A percentile compares a stretch with the other conserved stretches of the same genome.
These are phyloP conservation scores for Crassisporium funariophilum DNA, from an alignment of 768 basidiomycete species.

Conservation along the genomic window DNA sequence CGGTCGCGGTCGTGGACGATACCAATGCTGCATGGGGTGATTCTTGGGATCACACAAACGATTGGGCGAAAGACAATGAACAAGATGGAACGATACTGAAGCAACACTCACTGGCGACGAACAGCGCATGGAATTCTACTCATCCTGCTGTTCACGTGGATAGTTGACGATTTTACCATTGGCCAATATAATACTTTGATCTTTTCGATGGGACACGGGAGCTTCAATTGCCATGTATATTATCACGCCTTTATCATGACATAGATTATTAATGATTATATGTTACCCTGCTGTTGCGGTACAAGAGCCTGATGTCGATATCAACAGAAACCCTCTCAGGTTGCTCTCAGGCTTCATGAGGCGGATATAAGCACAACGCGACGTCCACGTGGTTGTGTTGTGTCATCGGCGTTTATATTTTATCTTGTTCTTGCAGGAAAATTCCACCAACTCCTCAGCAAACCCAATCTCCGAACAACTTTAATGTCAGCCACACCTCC, in stretches of 20 bases:
- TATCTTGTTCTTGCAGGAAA: constrained; percentile 13
- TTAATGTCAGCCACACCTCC: constrained; percentile 20
- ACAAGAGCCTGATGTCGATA: no score
- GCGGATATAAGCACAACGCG: no score
- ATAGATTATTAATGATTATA: no score
- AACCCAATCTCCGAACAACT: constrained; percentile 3
- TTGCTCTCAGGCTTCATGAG: no score
- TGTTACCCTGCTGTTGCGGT: no score
- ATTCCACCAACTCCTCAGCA: constrained; percentile 1
- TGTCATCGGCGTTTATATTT: no score
- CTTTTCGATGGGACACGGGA: constrained; percentile 1
- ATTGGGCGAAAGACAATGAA: constrained; percentile 49
- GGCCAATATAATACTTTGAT: neutral
- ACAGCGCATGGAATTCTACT: constrained; percentile 11
- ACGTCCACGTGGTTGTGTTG: no score
- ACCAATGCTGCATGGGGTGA: constrained; percentile 43
- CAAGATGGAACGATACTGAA: constrained; percentile 3
- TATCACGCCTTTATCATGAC: neutral
- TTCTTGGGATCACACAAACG: constrained; percentile 52
- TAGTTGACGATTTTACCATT: neutral
- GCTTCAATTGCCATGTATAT: neutral
- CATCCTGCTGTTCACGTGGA: neutral
- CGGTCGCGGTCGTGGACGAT: constrained; percentile 11
- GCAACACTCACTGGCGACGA: constrained; percentile 8
- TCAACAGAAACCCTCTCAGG: no score